phyloP scores from a whole-genome alignment of 2,329 filamentous ascomycete species.

The Herpotrichia juniperi region DNA sequence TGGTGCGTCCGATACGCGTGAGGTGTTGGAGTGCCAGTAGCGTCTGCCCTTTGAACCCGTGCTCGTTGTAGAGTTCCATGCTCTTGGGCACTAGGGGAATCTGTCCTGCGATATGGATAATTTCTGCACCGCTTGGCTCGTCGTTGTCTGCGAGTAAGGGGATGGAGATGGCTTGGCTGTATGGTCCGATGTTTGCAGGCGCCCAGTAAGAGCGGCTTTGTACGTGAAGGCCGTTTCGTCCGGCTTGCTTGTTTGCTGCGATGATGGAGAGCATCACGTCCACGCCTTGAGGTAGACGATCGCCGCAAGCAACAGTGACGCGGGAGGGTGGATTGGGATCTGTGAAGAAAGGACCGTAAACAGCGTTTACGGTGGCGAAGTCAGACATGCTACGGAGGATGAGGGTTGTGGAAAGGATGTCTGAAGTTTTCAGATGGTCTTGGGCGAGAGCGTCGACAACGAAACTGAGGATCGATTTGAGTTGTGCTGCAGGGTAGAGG shows the following conservation, averaged over 20 bases:
- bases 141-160: slow-evolving; percentile 42
- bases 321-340: slow-evolving; percentile 83
- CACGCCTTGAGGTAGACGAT: slow-evolving; percentile 64
- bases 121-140: slow-evolving; percentile 12
- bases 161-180: slow-evolving; percentile 82
- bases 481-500: background rate
- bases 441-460: background rate
- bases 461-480: background rate
- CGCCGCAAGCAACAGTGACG: slow-evolving; percentile 80
- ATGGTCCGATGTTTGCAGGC: slow-evolving; percentile 95
- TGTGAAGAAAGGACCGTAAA: slow-evolving; percentile 77
- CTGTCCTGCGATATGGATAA: slow-evolving; percentile 82
- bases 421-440: slow-evolving; percentile 21
- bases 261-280: slow-evolving; percentile 66
- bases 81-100: slow-evolving; percentile 83
- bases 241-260: slow-evolving; percentile 31
- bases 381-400: slow-evolving; percentile 79
- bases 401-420: slow-evolving; percentile 59
- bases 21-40: slow-evolving; percentile 85
- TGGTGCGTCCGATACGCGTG: slow-evolving; percentile 77
- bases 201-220: slow-evolving; percentile 97
- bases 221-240: slow-evolving; percentile 72
- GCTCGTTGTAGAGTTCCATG: slow-evolving; percentile 65
- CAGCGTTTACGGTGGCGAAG: slow-evolving; percentile 75
- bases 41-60: slow-evolving; percentile 63